Base-by-base conservation (phyloP, 495 filamentous ascomycete genomes). In the Lophium mytilinum region DNA sequence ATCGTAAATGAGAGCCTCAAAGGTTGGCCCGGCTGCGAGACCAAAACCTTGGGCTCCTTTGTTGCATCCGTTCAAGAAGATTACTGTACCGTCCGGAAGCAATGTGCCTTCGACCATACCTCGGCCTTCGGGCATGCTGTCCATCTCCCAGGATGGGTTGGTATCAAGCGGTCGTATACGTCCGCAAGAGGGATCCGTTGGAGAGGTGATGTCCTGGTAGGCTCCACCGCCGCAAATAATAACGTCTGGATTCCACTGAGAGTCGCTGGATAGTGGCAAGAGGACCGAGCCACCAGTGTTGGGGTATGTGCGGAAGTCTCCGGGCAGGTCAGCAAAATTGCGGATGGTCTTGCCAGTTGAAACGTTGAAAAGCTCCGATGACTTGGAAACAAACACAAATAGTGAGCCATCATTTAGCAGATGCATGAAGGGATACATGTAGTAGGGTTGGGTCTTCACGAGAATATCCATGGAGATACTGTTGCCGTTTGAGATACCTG, bases 381-480 rank as follows among this genome's bases (percentile, higher is more conserved):
- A 76, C 63, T 80, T 81, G 14, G 78, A 68, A 19, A 70, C 71
- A 65, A 82, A 82, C 51, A 84, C 69, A 64, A 82, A 85, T 1
- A 85, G 55, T 5, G 66, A 68, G n/a, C 81, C 80, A 57, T 82
- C 71, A 12, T 68, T 70, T 15, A 85, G 71, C 0, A 85, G 72
- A 58, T 82, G 80, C 37, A 85, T 67, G 66, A 84, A 82, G 3
- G 82, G 82, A 62, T 85, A 85, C 81, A 83, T 82, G 60, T 82
- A 84, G 66, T 84, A 83, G 5, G 82, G 82, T 62, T 84, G 76
- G 51, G 80, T 81, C 62, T 75, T 76, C 24, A 66, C 72, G 24
- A 85, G 66, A 42, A 84, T 78, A 1, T 71, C 68, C 69, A 84
- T 69, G 1, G 65, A 57, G 15, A 76, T 72, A 62, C 70, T 81